These are phyloP conservation scores for Penicillium subrubescens DNA, from an alignment of 495 filamentous ascomycete species.

Conservation along the genomic window DNA sequence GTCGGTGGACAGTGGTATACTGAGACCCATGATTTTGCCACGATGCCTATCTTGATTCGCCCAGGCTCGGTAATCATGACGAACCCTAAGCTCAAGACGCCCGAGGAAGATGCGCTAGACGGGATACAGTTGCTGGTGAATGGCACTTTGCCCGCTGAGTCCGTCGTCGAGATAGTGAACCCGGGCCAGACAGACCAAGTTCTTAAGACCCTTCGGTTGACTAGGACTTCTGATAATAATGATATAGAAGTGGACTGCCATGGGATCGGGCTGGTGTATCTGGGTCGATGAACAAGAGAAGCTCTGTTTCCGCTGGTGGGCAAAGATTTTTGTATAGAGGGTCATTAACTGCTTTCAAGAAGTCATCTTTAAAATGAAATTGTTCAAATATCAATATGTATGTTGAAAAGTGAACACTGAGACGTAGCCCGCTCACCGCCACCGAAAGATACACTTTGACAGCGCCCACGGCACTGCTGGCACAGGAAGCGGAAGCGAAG, in stretches of 20 bases:
- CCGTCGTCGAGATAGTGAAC: slow-evolving; percentile 39
- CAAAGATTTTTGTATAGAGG: background rate
- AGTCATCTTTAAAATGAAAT: background rate
- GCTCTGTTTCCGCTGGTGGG: background rate
- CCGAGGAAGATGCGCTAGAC: slow-evolving; percentile 37
- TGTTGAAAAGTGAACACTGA: background rate
- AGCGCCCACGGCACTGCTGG: too few species aligned
- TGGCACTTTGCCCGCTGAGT: slow-evolving; percentile 27
- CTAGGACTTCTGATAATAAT: slow-evolving; percentile 17
- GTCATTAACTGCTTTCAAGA: background rate
- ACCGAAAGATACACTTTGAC: slow-evolving; percentile 23
- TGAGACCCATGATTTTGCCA: slow-evolving; percentile 46
- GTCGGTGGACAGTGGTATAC: slow-evolving; percentile 45
- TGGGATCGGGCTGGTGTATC: slow-evolving; percentile 21
- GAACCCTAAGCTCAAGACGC: slow-evolving; percentile 36
- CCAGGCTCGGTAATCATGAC: slow-evolving; percentile 40
- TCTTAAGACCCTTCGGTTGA: slow-evolving; percentile 27
- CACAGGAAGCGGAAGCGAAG: too few species aligned
- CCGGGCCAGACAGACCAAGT: slow-evolving; percentile 36
- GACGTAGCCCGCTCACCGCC: background rate
- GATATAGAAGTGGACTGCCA: slow-evolving; percentile 15
- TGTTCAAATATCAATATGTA: slow-evolving; percentile 5
- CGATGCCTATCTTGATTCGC: slow-evolving; percentile 42
- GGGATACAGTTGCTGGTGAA: slow-evolving; percentile 46
- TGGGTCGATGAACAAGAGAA: background rate